Evolutionary conservation across 371 early-diverging fungal genomes (phyloP), one percentile per base, ranked within the genome.

Genomic region (Fennellomyces sp.): DNA sequence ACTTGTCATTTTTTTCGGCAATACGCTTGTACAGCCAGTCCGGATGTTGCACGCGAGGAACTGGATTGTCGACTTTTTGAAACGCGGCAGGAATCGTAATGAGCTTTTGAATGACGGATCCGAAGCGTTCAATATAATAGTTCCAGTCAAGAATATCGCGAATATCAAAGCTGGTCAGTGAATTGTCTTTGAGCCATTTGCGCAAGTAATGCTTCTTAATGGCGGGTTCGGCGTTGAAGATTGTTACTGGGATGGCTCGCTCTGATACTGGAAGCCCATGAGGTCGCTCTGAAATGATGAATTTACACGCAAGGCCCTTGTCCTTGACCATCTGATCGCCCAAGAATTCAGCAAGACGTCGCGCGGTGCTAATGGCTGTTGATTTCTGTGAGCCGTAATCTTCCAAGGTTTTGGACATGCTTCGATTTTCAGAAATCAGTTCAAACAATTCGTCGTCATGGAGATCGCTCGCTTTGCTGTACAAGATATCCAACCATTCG

Each of bases 41-140:
- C 0, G 99, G 99, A 68, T 96, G 94, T 11, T 81, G 73, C 2
- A 99, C 88, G 25, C 98, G 83, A 15, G 94, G 92, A 3, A 99
- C 88, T 1, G 99, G 99, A 72, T 99, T 99, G 5, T 80, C 30
- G 4, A 99, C 89, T 25, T 89, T 86, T 74, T 99, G 99, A 92
- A 96, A 92, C 3, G 97, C 95, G 2, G 99, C 99, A 4, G 99
- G 99, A 65, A 99, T 97, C 4, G 98, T 95, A 63, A 99, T 97
- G 39, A 99, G 78, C 70, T 99, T 98, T 68, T 95, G 97, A 64
- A 99, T 92, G 1, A 97, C 95, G 23, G 91, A 88, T 17, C 94
- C 95, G 62, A 99, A 94, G 33, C 99, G 91, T 63, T 98, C 98
- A 56, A 94, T 63, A 70, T 99, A 99, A 75, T 99, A 99, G 41